phyloP scores from a whole-genome alignment of 164 flowering plant species.

The Santalum album region DNA sequence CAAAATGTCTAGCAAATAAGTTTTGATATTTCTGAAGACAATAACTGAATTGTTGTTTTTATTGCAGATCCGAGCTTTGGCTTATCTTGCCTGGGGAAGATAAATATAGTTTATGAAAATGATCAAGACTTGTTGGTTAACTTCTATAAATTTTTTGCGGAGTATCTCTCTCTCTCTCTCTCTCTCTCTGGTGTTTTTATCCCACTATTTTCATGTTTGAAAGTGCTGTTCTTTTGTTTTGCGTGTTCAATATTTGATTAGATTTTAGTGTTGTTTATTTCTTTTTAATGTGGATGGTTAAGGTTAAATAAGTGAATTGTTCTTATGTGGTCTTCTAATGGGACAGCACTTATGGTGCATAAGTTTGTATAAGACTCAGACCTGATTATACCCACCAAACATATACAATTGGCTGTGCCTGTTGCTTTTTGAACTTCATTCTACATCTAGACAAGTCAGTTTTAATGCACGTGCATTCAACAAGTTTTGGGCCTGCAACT shows the following conservation, averaged over 20 bases:
- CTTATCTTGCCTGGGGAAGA: conserved; percentile 71
- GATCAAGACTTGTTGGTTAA: conserved; percentile 78
- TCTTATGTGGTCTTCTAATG: too few species aligned
- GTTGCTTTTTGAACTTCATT: neutral
- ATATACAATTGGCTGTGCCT: neutral
- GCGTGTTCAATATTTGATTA: too few species aligned
- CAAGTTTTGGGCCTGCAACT: too few species aligned
- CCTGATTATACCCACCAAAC: neutral
- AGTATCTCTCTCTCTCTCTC: conserved; percentile 25
- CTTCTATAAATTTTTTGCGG: conserved; percentile 69
- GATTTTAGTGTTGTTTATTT: too few species aligned
- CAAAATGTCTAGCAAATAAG: too few species aligned
- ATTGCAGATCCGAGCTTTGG: conserved; percentile 83
- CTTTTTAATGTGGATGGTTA: too few species aligned
- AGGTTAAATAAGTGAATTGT: too few species aligned
- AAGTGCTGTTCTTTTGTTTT: too few species aligned
- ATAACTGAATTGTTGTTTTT: neutral
- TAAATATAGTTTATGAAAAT: conserved; percentile 58
- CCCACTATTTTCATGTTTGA: too few species aligned
- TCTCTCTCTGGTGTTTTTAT: conserved; percentile 3
- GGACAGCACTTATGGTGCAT: too few species aligned
- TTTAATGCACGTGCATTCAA: too few species aligned
- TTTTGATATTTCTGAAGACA: too few species aligned
- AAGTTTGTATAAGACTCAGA: neutral
- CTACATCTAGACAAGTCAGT: neutral